These are phyloP conservation scores for Backusella mclennaniae DNA, from an alignment of 192 early-diverging fungal genomes.

Conservation along the genomic window DNA sequence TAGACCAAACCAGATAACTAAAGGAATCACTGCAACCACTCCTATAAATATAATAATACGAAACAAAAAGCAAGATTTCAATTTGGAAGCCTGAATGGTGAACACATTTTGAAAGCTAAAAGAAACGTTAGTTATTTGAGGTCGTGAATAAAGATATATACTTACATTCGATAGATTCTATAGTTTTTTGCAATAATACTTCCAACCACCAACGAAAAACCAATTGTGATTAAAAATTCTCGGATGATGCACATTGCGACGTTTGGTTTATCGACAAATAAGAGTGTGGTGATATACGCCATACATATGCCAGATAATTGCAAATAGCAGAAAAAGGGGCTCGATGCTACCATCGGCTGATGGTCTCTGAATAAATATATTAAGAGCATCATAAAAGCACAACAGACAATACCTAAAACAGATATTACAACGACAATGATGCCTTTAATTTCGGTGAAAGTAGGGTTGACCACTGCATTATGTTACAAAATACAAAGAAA, in stretches of 20 bases:
- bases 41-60: conserved; percentile 12
- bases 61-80: conserved; percentile 25
- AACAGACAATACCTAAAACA: conserved; percentile 33
- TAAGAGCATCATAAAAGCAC: conserved; percentile 30
- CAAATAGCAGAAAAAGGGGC: conserved; percentile 44
- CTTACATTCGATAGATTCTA: conserved; percentile 38
- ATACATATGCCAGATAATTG: conserved; percentile 41
- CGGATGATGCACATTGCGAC: conserved; percentile 28
- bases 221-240: conserved; percentile 36
- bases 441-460: conserved; percentile 17
- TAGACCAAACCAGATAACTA: conserved; percentile 19
- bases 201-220: conserved; percentile 41
- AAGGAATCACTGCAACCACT: background rate
- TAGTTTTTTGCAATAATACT: conserved; percentile 55
- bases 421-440: conserved; percentile 31
- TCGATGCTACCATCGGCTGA: conserved; percentile 42
- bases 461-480: conserved; percentile 34
- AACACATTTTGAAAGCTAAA: conserved; percentile 28
- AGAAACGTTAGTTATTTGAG: background rate
- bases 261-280: conserved; percentile 35
- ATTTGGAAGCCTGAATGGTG: conserved; percentile 29
- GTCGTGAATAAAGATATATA: background rate
- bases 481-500: background rate
- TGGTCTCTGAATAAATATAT: conserved; percentile 36
- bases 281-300: conserved; percentile 30